These are phyloP conservation scores for Pichia thaimueangensis DNA, from an alignment of 805 yeast genomes.

Conservation along the genomic window DNA sequence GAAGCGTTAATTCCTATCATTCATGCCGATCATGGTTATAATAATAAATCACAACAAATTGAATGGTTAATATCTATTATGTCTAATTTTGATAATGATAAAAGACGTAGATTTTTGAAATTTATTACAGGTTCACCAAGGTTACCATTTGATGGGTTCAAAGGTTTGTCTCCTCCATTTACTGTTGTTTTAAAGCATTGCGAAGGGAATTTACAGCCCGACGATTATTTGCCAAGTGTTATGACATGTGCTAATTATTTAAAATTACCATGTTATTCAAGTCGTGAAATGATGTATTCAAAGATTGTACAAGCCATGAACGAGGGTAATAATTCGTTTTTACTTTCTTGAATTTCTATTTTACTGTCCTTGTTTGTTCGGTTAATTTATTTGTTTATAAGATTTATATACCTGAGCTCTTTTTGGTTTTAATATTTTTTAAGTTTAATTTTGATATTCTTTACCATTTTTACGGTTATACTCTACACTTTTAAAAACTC, in stretches of 20 bases:
- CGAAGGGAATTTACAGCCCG: slow-evolving; percentile 63
- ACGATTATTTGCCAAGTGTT: slow-evolving; percentile 88
- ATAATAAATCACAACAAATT: slow-evolving; percentile 59
- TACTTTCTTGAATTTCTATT: slow-evolving; percentile 59
- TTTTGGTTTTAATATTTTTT: too few relatives aligned
- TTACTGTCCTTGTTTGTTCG: too few relatives aligned
- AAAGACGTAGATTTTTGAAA: slow-evolving; percentile 71
- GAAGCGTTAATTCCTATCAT: slow-evolving; percentile 54
- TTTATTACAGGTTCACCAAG: slow-evolving; percentile 92
- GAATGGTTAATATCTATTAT: slow-evolving; percentile 56
- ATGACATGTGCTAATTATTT: slow-evolving; percentile 97
- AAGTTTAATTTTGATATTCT: too few relatives aligned
- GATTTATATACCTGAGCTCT: too few relatives aligned
- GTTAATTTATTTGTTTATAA: too few relatives aligned
- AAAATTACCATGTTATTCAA: slow-evolving; percentile 78
- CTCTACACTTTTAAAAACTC: too few relatives aligned
- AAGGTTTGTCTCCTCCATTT: slow-evolving; percentile 68
- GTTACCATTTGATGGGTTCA: slow-evolving; percentile 91
- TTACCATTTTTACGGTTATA: too few relatives aligned
- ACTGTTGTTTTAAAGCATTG: slow-evolving; percentile 81
- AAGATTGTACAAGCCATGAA: slow-evolving; percentile 63
- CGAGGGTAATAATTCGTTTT: slow-evolving; percentile 87
- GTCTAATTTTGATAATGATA: slow-evolving; percentile 43
- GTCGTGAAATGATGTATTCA: slow-evolving; percentile 49
- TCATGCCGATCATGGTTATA: slow-evolving; percentile 88